phyloP scores from a whole-genome alignment of 768 basidiomycete species.

The Lanmaoa rubissima region DNA sequence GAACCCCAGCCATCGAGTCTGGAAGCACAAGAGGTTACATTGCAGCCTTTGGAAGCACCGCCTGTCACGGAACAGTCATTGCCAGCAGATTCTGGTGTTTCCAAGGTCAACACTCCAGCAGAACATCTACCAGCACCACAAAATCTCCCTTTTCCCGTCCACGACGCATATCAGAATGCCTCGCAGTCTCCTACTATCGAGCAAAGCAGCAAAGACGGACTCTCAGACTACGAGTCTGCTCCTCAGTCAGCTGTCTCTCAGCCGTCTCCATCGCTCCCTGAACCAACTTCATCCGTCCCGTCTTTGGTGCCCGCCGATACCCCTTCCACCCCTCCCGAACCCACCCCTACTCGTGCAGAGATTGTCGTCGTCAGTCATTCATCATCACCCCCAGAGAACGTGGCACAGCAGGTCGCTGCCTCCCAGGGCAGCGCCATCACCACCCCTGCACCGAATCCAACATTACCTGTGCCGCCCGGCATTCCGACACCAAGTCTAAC shows the following conservation, averaged over 20 bases:
- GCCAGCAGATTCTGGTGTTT: background rate
- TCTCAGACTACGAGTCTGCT: constrained; percentile 15
- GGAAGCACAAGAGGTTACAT: background rate
- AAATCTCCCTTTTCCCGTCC: background rate
- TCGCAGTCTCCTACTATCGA: constrained; percentile 1
- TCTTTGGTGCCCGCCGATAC: background rate
- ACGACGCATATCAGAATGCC: constrained; percentile 1
- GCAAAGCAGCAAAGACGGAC: constrained; percentile 3
- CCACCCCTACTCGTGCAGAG: background rate
- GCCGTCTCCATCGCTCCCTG: constrained; percentile 2
- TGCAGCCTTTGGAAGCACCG: background rate
- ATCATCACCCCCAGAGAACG: background rate
- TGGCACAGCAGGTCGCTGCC: background rate
- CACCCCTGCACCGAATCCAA: constrained; percentile 4
- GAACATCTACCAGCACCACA: background rate
- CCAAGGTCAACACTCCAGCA: background rate
- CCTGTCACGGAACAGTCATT: background rate
- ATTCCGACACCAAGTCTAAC: constrained; percentile 8
- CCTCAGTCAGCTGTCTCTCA: constrained; percentile 16
- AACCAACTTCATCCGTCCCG: background rate
- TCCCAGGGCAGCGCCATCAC: background rate
- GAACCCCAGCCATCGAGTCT: background rate
- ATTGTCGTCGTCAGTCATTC: background rate
- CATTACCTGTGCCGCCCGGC: constrained; percentile 1
- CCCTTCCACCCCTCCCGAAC: background rate